These are phyloP conservation scores for Daldinia concentrica DNA, from an alignment of 495 filamentous ascomycete species.

Conservation along the genomic window DNA sequence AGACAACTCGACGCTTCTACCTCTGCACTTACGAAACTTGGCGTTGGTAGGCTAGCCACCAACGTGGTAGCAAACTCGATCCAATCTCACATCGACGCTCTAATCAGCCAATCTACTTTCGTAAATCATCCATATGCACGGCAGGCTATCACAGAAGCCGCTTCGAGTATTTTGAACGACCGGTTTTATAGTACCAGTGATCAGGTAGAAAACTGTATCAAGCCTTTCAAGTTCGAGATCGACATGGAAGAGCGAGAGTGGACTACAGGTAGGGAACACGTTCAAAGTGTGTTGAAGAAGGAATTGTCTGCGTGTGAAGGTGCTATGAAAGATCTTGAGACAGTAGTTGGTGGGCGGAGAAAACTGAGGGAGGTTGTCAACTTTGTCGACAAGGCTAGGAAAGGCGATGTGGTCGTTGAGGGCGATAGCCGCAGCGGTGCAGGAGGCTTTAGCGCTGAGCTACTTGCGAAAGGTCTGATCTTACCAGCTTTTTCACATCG, in stretches of 20 bases:
- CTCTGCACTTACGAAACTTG: slow-evolving; percentile 89
- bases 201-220: slow-evolving; percentile 99
- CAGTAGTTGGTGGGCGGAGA: slow-evolving; percentile 75
- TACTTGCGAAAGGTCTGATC: slow-evolving; percentile 78
- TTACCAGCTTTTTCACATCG: neutral
- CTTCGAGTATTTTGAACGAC: slow-evolving; percentile 87
- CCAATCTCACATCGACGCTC: slow-evolving; percentile 82
- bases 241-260: slow-evolving; percentile 93
- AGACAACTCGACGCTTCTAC: slow-evolving; percentile 92
- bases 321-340: slow-evolving; percentile 79
- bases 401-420: slow-evolving; percentile 83
- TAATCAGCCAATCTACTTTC: slow-evolving; percentile 83
- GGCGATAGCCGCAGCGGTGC: slow-evolving; percentile 84
- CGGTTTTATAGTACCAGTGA: slow-evolving; percentile 96
- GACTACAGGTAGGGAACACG: slow-evolving; percentile 81
- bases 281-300: slow-evolving; percentile 77
- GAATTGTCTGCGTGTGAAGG: slow-evolving; percentile 85
- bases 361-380: slow-evolving; percentile 89
- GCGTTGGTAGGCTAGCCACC: slow-evolving; percentile 91
- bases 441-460: slow-evolving; percentile 86
- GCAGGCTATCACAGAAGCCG: slow-evolving; percentile 89
- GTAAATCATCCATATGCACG: slow-evolving; percentile 88
- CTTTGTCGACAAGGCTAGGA: slow-evolving; percentile 89
- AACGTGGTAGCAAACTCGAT: slow-evolving; percentile 87
- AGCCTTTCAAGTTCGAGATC: slow-evolving; percentile 97